These are phyloP conservation scores for Arachis monticola DNA, from an alignment of 331 rosid species.

Conservation along the genomic window DNA sequence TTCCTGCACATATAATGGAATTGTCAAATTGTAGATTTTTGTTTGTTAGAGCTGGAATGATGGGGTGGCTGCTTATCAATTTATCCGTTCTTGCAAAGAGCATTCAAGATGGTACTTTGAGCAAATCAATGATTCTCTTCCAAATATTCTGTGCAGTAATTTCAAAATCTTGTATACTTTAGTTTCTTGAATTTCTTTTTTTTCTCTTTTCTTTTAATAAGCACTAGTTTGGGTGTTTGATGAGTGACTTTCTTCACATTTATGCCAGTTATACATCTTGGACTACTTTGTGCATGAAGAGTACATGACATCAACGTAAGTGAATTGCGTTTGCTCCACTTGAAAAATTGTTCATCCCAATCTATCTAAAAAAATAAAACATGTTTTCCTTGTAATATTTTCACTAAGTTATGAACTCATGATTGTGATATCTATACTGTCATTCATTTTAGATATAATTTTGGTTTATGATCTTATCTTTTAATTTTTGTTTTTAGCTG, in stretches of 20 bases:
- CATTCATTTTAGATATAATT: conserved; percentile 16
- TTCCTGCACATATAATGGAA: conserved; percentile 18
- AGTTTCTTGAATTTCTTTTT: not conserved
- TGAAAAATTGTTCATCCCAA: too few relatives aligned
- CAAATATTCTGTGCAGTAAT: conserved; percentile 84
- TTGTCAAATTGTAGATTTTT: conserved; percentile 72
- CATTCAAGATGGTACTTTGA: conserved; percentile 60
- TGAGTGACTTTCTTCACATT: conserved; percentile 33
- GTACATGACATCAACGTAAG: conserved; percentile 99
- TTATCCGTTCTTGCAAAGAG: conserved; percentile 80
- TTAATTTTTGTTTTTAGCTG: conserved; percentile 60
- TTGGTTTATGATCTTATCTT: conserved; percentile 20
- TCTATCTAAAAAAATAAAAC: too few relatives aligned
- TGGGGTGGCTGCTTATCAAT: conserved; percentile 94
- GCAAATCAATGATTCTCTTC: conserved; percentile 83
- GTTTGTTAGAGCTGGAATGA: conserved; percentile 98
- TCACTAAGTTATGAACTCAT: not conserved
- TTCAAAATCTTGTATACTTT: conserved; percentile 30
- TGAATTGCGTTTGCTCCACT: not conserved
- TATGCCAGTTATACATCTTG: conserved; percentile 76
- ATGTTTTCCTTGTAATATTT: not conserved
- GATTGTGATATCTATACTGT: not conserved
- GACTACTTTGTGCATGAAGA: conserved; percentile 94
- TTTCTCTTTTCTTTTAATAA: not conserved
- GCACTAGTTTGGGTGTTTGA: conserved; percentile 10